Conservation (phyloP, 2,329 filamentous ascomycete species). For the Fusarium sp. region DNA sequence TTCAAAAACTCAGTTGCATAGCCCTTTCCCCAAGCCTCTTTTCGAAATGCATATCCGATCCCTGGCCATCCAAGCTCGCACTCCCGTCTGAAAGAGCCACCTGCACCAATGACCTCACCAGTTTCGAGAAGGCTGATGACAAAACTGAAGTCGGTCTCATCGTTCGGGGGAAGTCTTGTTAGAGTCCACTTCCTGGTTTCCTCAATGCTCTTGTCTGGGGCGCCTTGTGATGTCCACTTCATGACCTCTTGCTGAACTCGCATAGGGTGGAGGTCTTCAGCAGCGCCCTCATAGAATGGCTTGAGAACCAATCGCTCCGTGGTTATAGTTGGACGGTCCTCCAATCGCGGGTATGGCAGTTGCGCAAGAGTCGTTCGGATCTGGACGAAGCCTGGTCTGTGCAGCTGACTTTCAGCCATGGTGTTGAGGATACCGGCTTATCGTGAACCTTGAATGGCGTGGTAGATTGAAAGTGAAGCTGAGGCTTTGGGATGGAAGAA, state of each 20-base stretch:
- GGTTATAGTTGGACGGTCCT: neutral
- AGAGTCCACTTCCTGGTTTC: neutral
- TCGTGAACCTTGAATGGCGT: neutral
- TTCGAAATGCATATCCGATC: slow-evolving; percentile 13
- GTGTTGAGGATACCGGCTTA: neutral
- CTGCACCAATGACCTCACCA: neutral
- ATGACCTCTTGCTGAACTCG: slow-evolving; percentile 13
- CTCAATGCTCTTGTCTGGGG: neutral
- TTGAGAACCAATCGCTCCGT: neutral
- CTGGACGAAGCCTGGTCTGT: neutral
- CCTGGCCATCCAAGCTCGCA: slow-evolving; percentile 18
- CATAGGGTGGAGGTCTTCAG: slow-evolving; percentile 5
- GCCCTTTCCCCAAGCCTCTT: slow-evolving; percentile 14
- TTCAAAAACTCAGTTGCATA: slow-evolving; percentile 7
- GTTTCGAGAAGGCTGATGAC: slow-evolving; percentile 12
- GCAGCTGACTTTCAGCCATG: neutral
- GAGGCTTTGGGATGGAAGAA: no score
- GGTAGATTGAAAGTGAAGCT: neutral
- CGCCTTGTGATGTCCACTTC: slow-evolving; percentile 16
- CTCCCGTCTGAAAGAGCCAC: slow-evolving; percentile 1
- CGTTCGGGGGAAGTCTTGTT: neutral
- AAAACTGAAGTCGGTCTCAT: neutral
- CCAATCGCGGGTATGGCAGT: neutral
- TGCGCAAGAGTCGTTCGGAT: slow-evolving; percentile 1
- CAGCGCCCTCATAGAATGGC: slow-evolving; percentile 7